Evolutionary conservation across 495 filamentous ascomycete genomes (phyloP).

Genomic region (Aspergillus indologenus): DNA sequence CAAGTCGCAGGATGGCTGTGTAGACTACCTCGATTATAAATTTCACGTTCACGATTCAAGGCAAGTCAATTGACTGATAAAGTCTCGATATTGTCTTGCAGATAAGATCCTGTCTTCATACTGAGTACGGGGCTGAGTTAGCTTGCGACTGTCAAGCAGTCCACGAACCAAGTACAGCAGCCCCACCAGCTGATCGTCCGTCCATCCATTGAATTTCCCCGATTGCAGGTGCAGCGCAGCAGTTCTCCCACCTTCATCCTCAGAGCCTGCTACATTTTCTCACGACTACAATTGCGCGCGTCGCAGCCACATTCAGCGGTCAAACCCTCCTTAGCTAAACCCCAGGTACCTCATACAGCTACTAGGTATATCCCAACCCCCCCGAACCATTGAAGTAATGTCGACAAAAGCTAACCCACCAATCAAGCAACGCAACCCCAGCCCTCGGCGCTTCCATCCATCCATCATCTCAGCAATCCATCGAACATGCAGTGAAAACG

Average conservation of each 20-base stretch:
- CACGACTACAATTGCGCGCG: neutral
- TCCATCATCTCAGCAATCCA: neutral
- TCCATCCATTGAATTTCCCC: neutral
- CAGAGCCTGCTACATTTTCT: neutral
- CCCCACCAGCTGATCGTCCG: neutral
- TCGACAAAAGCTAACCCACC: neutral
- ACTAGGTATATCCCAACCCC: no score
- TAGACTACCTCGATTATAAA: no score
- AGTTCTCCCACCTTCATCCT: neutral
- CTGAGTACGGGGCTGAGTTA: no score
- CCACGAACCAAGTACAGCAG: neutral
- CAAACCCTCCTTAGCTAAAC: neutral
- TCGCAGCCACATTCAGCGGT: neutral
- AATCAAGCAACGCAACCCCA: neutral
- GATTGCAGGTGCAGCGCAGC: no score
- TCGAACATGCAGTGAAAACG: neutral
- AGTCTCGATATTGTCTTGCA: neutral
- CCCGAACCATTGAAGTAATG: no score
- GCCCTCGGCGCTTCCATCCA: neutral
- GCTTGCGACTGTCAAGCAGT: no score
- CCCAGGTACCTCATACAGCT: no score
- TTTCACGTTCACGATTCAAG: no score
- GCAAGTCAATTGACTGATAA: no score
- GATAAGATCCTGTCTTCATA: neutral
- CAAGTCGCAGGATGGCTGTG: no score